Conservation (phyloP, 2,329 filamentous ascomycete species). For the Phaeophleospora eucalypticola region DNA sequence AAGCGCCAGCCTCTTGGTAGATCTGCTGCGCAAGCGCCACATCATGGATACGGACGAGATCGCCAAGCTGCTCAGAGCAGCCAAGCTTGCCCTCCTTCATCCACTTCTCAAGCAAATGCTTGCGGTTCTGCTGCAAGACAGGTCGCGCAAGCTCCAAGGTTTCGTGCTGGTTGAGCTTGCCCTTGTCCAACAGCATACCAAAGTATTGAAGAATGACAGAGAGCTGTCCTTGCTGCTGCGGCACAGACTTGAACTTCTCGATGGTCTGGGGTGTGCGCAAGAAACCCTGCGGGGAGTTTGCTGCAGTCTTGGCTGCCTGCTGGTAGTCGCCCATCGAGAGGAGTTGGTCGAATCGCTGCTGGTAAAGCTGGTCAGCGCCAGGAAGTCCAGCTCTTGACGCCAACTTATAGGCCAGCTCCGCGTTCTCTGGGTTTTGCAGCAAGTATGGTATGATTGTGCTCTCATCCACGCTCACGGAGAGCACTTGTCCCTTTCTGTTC, state of each 20-base stretch:
- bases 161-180: constrained; percentile 84
- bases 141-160: constrained; percentile 90
- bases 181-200: constrained; percentile 94
- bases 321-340: constrained; percentile 74
- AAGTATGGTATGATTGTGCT: constrained; percentile 88
- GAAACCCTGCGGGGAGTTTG: constrained; percentile 94
- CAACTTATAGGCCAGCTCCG: constrained; percentile 89
- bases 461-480: constrained; percentile 92
- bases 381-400: constrained; percentile 90
- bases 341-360: constrained; percentile 86
- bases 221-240: constrained; percentile 77
- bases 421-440: constrained; percentile 92
- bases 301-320: constrained; percentile 91
- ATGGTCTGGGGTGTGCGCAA: constrained; percentile 92
- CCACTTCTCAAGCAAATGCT: constrained; percentile 97
- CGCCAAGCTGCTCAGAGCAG: constrained; percentile 93
- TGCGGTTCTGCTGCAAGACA: constrained; percentile 87
- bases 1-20: constrained; percentile 84
- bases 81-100: constrained; percentile 92
- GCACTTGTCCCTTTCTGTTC: constrained; percentile 94
- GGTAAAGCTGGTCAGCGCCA: constrained; percentile 89
- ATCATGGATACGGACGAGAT: constrained; percentile 86
- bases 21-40: constrained; percentile 81
- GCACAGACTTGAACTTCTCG: constrained; percentile 87
- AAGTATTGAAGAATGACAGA: constrained; percentile 97